Evolutionary conservation across 108 stramenopile genomes (phyloP), one percentile per base, ranked within the genome.

Genomic region (Seminavis robusta): DNA sequence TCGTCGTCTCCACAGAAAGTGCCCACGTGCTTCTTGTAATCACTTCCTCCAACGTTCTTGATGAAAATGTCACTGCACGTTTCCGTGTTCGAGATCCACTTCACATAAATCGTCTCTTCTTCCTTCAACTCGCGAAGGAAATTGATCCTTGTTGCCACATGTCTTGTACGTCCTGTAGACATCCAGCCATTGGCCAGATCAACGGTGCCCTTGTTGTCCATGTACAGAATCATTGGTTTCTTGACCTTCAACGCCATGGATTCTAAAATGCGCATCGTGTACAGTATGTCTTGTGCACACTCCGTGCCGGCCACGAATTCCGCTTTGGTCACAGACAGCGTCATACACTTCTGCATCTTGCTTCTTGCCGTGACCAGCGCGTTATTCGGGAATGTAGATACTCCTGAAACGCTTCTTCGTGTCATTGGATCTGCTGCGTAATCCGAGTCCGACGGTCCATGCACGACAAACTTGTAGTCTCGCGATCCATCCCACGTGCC

Each of bases 321-420:
- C 1, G 71, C 71, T 60, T 78, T 63, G n/a, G 63, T 69, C 6
- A 63, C 59, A 10, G 72, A 74, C 15, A 79, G 42, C 0, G 64
- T 20, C 1, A 79, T 59, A 21, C 46, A 47, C 36, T 39, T 49
- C 57, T 67, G 65, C 21, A 63, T 66, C 21, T 64, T 29, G 25
- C 69, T 70, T 37, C 49, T 37, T 16, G 60, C 39, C 10, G 47
- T 26, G 1, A 66, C 44, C 24, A 53, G 63, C 1, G 45, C 57
- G 13, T 39, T 30, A n/a, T 33, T 52, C 19, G 25, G 17, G 25
- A 52, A 52, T 10, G 32, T 33, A 2, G 19, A 52, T n/a, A 13
- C 16, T 33, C 51, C 51, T 3, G 1, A 19, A 32, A 52, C 32
- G 21, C 32, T 52, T 32, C n/a, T 33, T n/a, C 32, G n/a, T 16